phyloP scores from a whole-genome alignment of 164 flowering plant genomes.

The Hamamelis virginiana region DNA sequence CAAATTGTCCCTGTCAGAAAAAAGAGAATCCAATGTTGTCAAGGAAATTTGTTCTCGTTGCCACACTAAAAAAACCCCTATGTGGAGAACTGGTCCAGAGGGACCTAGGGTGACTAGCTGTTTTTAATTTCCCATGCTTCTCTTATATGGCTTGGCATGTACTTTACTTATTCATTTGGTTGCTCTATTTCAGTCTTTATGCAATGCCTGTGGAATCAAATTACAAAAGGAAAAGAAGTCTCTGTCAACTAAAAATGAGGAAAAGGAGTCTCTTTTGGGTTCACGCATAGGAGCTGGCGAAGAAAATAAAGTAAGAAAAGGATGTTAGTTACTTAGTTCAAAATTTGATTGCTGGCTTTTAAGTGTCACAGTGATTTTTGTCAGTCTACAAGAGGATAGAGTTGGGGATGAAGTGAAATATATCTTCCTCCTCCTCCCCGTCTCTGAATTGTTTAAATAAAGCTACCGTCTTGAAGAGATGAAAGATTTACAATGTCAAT shows the following conservation, averaged over 20 bases:
- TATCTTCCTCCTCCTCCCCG: background rate
- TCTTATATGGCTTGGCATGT: background rate
- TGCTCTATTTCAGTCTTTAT: slow-evolving; percentile 11
- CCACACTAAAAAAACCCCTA: slow-evolving; percentile 12
- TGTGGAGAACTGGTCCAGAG: slow-evolving; percentile 10
- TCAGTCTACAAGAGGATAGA: background rate
- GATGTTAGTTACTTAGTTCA: background rate
- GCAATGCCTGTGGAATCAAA: slow-evolving; percentile 22
- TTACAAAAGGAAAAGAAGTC: slow-evolving; percentile 1
- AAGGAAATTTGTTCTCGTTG: slow-evolving; percentile 13
- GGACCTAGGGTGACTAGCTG: slow-evolving; percentile 13
- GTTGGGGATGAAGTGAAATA: background rate
- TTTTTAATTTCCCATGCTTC: background rate
- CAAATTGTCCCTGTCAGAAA: background rate
- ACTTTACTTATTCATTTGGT: background rate
- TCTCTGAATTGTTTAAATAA: background rate
- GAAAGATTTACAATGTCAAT: too few species aligned
- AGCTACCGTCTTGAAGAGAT: background rate
- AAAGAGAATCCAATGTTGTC: background rate
- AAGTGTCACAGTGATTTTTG: background rate
- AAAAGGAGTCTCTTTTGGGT: background rate
- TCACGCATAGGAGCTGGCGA: slow-evolving; percentile 5
- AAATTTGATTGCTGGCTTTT: background rate
- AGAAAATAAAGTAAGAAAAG: slow-evolving; percentile 12
- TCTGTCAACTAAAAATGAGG: slow-evolving; percentile 1